Evolutionary conservation across 345 rosid genomes (phyloP).

Genomic region (Rhodamnia argentea): DNA sequence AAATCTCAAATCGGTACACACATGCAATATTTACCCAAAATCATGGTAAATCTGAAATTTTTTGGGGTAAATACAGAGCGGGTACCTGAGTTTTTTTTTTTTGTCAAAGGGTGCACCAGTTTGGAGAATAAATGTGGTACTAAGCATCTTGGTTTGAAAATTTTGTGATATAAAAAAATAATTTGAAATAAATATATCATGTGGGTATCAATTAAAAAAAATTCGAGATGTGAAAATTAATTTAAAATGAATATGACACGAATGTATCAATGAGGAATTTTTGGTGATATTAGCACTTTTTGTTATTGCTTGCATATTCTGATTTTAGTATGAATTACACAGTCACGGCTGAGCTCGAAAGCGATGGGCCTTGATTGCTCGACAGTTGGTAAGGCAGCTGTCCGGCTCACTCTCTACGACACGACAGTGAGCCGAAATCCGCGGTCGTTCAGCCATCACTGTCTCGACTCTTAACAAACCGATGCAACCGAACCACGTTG

Average conservation of each 20-base stretch:
- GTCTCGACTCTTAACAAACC: background rate
- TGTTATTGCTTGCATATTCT: background rate
- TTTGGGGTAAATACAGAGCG: fast-evolving
- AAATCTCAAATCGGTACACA: background rate
- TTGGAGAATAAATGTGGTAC: background rate
- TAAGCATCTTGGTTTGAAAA: fast-evolving
- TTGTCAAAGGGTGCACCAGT: background rate
- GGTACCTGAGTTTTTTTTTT: too few species aligned
- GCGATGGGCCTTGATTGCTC: background rate
- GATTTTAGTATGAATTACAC: background rate
- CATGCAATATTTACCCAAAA: background rate
- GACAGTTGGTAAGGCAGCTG: background rate
- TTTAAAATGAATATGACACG: too few species aligned
- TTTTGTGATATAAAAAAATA: background rate
- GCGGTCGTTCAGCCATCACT: background rate
- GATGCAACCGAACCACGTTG: background rate
- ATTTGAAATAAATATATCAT: too few species aligned
- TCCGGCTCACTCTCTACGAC: background rate
- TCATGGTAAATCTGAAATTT: background rate
- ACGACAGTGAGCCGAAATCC: background rate
- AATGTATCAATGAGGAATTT: background rate
- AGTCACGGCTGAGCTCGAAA: background rate
- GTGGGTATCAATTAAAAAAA: too few species aligned
- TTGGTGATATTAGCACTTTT: background rate
- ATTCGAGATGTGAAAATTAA: too few species aligned